These are phyloP conservation scores for Mycena metata DNA, from an alignment of 768 basidiomycete genomes.

Conservation along the genomic window DNA sequence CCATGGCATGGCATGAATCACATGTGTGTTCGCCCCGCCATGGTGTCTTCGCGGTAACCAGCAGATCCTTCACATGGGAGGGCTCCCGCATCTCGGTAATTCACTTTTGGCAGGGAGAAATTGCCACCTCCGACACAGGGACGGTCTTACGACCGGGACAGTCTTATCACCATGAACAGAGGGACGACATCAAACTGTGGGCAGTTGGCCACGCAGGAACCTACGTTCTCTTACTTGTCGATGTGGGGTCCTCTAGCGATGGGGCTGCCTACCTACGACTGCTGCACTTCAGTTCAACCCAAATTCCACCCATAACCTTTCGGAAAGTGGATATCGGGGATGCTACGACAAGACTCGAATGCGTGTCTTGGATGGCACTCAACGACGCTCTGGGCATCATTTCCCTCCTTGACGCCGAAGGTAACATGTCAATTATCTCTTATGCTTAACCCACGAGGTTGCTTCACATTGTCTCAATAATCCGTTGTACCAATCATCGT, in stretches of 20 bases:
- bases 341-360: no score
- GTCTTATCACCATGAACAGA: not conserved
- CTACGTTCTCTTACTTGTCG: not conserved
- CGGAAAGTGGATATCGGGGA: slow-evolving; percentile 10
- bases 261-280: not conserved
- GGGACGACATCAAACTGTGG: not conserved
- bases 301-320: not conserved
- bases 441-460: no score
- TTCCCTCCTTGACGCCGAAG: not conserved
- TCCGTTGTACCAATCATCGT: no score
- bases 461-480: no score
- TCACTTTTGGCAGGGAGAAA: not conserved
- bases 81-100: not conserved
- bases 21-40: no score
- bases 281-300: slow-evolving; percentile 5
- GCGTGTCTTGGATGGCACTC: not conserved
- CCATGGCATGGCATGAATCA: no score
- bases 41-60: slow-evolving; percentile 1
- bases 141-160: not conserved
- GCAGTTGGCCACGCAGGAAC: not conserved
- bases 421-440: no score
- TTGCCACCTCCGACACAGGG: no score
- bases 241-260: not conserved
- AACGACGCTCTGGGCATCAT: slow-evolving; percentile 1
- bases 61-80: not conserved